Evolutionary conservation across 176 grass and related monocot species (phyloP).

Genomic region (Aegilops speltoides): DNA sequence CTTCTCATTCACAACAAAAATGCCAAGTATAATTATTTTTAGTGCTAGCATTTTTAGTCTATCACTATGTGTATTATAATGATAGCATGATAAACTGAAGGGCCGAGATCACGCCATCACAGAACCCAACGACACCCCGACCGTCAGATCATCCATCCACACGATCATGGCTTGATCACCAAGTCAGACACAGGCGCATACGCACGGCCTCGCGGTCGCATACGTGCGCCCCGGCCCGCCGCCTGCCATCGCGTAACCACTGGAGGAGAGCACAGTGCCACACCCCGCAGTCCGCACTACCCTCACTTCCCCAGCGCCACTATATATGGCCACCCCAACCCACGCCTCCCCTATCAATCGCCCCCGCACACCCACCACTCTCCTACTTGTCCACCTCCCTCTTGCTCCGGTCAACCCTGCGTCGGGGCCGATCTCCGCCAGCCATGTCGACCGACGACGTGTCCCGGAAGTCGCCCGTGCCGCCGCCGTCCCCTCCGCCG

Average conservation of each 20-base stretch:
- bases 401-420: constrained; percentile 41
- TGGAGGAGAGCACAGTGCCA: constrained; percentile 6
- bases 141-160: constrained; percentile 25
- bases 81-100: neutral
- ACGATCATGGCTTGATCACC: constrained; percentile 18
- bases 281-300: neutral
- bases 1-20: no score
- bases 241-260: neutral
- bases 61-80: no score
- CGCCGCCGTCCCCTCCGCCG: constrained; percentile 29
- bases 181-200: constrained; percentile 1
- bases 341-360: constrained; percentile 23
- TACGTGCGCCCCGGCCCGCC: neutral
- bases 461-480: constrained; percentile 21
- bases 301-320: neutral
- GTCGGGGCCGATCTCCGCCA: neutral
- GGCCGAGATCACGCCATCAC: neutral
- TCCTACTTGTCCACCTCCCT: constrained; percentile 39
- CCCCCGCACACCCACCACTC: constrained; percentile 41
- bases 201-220: neutral
- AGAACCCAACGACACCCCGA: neutral
- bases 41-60: no score
- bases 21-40: no score
- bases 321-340: constrained; percentile 38
- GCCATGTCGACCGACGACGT: constrained; percentile 49